These are phyloP conservation scores for Gaeumannomyces tritici DNA, from an alignment of 2,329 filamentous ascomycete species.

Conservation along the genomic window DNA sequence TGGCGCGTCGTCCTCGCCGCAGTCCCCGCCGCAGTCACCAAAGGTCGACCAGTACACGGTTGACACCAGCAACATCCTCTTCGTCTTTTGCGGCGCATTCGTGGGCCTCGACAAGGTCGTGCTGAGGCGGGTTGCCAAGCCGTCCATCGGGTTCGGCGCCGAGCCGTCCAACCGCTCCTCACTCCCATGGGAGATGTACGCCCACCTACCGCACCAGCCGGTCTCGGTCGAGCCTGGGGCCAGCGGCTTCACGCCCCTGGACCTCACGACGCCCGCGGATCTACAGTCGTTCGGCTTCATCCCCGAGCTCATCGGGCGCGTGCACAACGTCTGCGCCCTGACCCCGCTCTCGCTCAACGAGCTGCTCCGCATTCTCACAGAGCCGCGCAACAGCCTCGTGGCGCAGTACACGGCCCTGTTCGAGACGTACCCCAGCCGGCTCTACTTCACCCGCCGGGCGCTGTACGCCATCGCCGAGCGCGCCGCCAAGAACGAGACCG, in stretches of 20 bases:
- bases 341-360: conserved; percentile 59
- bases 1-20: conserved; percentile 32
- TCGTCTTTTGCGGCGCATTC: conserved; percentile 94
- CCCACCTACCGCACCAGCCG: conserved; percentile 46
- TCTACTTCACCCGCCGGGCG: conserved; percentile 75
- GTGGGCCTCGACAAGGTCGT: conserved; percentile 84
- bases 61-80: conserved; percentile 92
- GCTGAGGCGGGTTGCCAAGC: conserved; percentile 74
- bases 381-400: conserved; percentile 80
- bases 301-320: conserved; percentile 88
- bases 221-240: conserved; percentile 18
- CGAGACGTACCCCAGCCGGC: conserved; percentile 64
- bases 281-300: conserved; percentile 85
- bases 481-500: conserved; percentile 55
- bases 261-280: conserved; percentile 66
- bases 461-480: conserved; percentile 70
- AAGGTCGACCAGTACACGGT: conserved; percentile 61
- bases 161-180: conserved; percentile 53
- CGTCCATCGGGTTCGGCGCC: conserved; percentile 85
- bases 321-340: conserved; percentile 83
- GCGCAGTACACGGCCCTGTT: conserved; percentile 87
- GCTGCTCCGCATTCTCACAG: conserved; percentile 80
- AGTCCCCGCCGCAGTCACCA: conserved; percentile 30
- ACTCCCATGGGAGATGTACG: conserved; percentile 53
- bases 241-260: conserved; percentile 46